A percentile compares a stretch with the other conserved stretches of the same genome.
Evolutionary conservation across 441 rosid species (phyloP).

Genomic region (Dalechampia spathulata): DNA sequence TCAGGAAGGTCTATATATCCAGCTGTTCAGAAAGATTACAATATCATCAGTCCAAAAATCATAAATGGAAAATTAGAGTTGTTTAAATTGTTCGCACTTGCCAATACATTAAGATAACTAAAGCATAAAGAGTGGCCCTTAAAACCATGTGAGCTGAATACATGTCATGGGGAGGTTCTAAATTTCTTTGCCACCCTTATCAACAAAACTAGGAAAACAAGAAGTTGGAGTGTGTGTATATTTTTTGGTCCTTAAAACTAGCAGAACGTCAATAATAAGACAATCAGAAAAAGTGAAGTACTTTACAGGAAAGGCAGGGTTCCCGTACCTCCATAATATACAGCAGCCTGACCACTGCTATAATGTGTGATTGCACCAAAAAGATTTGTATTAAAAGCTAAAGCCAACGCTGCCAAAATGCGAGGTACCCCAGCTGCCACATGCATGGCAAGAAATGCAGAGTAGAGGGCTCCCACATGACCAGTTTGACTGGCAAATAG

Average conservation of each 20-base stretch:
- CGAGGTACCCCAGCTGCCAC: slow-evolving; percentile 86
- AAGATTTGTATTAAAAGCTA: slow-evolving; percentile 85
- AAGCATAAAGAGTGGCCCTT: too few relatives aligned
- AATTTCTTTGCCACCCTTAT: too few relatives aligned
- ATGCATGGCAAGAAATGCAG: slow-evolving; percentile 96
- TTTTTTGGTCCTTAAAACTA: too few relatives aligned
- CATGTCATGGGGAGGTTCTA: too few relatives aligned
- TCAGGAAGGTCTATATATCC: slow-evolving; percentile 85
- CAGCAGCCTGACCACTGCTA: slow-evolving; percentile 98
- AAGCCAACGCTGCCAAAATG: slow-evolving; percentile 66
- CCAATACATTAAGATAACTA: too few relatives aligned
- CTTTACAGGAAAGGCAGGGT: slow-evolving; percentile 11
- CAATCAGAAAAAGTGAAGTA: neutral
- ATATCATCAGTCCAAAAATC: slow-evolving; percentile 10
- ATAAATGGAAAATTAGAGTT: too few relatives aligned
- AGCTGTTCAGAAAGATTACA: slow-evolving; percentile 37
- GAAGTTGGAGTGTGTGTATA: too few relatives aligned
- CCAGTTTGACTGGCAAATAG: slow-evolving; percentile 96
- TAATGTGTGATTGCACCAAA: slow-evolving; percentile 91
- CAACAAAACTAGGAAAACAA: too few relatives aligned
- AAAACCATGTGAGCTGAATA: too few relatives aligned
- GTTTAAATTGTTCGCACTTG: too few relatives aligned
- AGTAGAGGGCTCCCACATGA: slow-evolving; percentile 86
- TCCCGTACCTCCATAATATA: slow-evolving; percentile 87
- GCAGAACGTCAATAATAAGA: too few relatives aligned